Evolutionary conservation across 2,329 filamentous ascomycete species (phyloP), one percentile per base, ranked within the genome.

Genomic region (Sodiomyces alkalinus): DNA sequence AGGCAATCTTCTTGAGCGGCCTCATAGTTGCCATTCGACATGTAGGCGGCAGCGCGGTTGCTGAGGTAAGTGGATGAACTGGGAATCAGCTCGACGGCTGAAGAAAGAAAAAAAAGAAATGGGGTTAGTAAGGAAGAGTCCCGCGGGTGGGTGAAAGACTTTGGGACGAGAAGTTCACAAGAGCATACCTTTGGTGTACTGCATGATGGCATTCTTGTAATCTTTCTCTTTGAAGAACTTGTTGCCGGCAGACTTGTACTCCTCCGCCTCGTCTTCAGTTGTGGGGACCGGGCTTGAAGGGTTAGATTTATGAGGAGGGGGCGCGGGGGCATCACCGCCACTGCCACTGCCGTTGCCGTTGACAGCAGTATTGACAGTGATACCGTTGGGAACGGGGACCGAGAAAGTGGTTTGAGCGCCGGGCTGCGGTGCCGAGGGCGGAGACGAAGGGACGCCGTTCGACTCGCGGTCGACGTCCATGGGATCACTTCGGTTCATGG

Each of bases 201-300:
- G 83, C 41, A 80, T 70, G 49, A 96, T 86, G 15, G 90, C 87
- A 48, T 80, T 78, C 35, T 65, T 59, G 52, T 87, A 98, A 46
- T 94, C 81, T 49, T 79, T 82, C 38, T 86, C 81, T 62, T 94
- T 96, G 69, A 94, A 98, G 48, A 82, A 87, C 47, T 90, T 90
- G 60, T 98, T 98, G 33, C 90, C 90, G 3, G 81, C 73, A 42
- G 80, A 72, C 64, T 98, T 98, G 68, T 78, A 93, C 9, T 74
- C 66, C 57, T 98, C 90, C 16, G 87, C 83, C 48, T 94, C 82
- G 30, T 87, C 80, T 22, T 57, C 53, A 15, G 62, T 51, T 19
- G 56, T 62, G 24, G 62, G 57, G 27, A 58, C 56, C 23, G 69
- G 71, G 48, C 66, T 74, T 31, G 63, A 64, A 24, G 68, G 67